phyloP scores from a whole-genome alignment of 1,139 yeast genomes.

The Pichia sp. region DNA sequence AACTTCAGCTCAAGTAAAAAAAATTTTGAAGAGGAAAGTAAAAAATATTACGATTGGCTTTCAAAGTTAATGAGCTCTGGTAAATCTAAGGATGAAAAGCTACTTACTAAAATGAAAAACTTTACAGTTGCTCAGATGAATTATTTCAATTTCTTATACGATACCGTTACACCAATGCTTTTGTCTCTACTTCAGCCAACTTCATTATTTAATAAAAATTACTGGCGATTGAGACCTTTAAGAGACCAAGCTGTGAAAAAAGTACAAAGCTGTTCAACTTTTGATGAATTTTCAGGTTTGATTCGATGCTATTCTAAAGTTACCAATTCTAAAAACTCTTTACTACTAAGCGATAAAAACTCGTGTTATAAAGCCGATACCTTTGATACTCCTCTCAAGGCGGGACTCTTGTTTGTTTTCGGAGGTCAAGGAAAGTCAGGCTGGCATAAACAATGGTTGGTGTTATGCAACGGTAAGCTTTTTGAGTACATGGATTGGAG shows the following conservation, averaged over 20 bases:
- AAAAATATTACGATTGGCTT: slow-evolving; percentile 72
- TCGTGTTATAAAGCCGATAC: slow-evolving; percentile 10
- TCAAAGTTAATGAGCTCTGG: slow-evolving; percentile 65
- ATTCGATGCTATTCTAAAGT: slow-evolving; percentile 9
- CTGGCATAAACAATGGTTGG: slow-evolving; percentile 93
- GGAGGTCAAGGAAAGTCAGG: slow-evolving; percentile 74
- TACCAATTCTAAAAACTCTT: not conserved
- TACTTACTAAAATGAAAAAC: slow-evolving; percentile 51
- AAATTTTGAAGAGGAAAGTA: slow-evolving; percentile 65
- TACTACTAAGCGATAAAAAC: slow-evolving; percentile 11
- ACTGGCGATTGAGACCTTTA: slow-evolving; percentile 13
- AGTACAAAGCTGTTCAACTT: slow-evolving; percentile 20
- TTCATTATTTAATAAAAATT: slow-evolving; percentile 5
- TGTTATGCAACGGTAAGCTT: slow-evolving; percentile 59
- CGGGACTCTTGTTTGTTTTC: slow-evolving; percentile 35
- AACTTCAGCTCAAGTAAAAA: slow-evolving; percentile 27
- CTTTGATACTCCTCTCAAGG: slow-evolving; percentile 18
- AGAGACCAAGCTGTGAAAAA: slow-evolving; percentile 20
- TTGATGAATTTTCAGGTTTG: slow-evolving; percentile 11
- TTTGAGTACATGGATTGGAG: slow-evolving; percentile 82
- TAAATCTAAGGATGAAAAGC: slow-evolving; percentile 55
- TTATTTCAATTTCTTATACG: slow-evolving; percentile 61
- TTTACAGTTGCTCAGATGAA: slow-evolving; percentile 72
- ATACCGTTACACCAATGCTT: slow-evolving; percentile 41
- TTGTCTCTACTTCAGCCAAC: slow-evolving; percentile 6